A percentile compares a stretch with the other conserved stretches of the same genome.
Evolutionary conservation across 139 green algal species (phyloP).

Genomic region (Yamagishiella unicocca): DNA sequence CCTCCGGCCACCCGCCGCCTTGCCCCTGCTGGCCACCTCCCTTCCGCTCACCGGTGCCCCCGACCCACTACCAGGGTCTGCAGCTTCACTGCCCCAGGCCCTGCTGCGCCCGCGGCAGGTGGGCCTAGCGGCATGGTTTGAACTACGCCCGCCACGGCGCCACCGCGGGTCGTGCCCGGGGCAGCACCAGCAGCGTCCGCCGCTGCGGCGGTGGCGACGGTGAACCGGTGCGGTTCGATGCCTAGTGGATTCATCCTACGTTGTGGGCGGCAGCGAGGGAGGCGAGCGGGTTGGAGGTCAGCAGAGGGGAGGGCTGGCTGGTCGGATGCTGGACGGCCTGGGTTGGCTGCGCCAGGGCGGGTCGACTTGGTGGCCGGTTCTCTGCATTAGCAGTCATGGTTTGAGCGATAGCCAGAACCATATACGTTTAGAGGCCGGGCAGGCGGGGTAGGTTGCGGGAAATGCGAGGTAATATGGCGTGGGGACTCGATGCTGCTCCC

Average conservation of each 20-base stretch:
- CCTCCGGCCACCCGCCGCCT: no score
- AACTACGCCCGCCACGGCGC: not conserved
- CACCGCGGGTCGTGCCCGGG: no score
- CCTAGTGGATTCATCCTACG: slow-evolving; percentile 30
- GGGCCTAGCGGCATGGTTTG: not conserved
- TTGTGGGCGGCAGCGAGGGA: not conserved
- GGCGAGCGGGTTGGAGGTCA: not conserved
- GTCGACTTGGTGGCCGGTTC: no score
- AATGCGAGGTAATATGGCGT: no score
- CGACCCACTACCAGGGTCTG: slow-evolving; percentile 19
- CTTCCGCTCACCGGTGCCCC: not conserved
- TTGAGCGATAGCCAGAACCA: no score
- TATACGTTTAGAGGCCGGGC: no score
- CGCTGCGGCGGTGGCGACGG: not conserved
- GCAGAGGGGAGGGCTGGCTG: not conserved
- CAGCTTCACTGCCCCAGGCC: not conserved
- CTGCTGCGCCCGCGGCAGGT: not conserved
- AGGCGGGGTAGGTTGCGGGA: no score
- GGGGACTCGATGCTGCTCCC: not conserved
- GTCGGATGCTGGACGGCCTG: not conserved
- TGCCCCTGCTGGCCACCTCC: no score
- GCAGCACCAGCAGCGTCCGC: not conserved
- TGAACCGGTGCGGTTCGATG: not conserved
- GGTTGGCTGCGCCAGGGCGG: no score
- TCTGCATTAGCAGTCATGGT: no score